Base-by-base conservation (phyloP, 2,329 filamentous ascomycete genomes). In the Thielaviopsis euricoi region DNA sequence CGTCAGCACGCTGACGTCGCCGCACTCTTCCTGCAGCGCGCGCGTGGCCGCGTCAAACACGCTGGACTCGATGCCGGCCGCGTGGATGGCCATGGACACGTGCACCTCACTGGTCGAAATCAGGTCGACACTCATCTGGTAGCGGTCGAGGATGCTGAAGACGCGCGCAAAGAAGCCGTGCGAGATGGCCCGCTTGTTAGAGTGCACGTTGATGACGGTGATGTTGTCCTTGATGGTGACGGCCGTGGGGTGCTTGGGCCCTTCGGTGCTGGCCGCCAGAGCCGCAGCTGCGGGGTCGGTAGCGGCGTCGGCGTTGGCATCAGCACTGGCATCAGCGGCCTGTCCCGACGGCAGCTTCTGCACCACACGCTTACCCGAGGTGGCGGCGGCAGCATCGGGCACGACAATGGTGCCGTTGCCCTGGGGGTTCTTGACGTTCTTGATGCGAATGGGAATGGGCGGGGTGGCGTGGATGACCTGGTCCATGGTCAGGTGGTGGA, bases 401-500 rank as follows among this genome's bases (percentile, higher is more conserved):
- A 91, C 81, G 63, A 94, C 86, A 64, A 90, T 80, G 56, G 88
- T 93, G 62, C 88, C 88, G 55, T 80, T 80, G 59, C 86, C 86
- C 50, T 82, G 79, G 0, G 87, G 86, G 67, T 93, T 93, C 74
- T 89, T 90, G 67, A 94, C 87, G 66, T 94, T 94, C 75, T 93
- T 93, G 73, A 93, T 93, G 63, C 88, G 85, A 65, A 93, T 90
- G 17, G 84, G 86, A 65, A 93, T 93, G 55, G 85, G 83, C 0
- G 82, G 82, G 23, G 75, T 72, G n/a, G 87, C 87, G 65, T 87
- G 86, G 67, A 93, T 89, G 63, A 85, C 83, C 71, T 97, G 93
- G 72, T 97, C 91, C 90, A 98, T 97, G 65, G 93, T 98, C 68
- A 96, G 86, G 63, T 95, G 93, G 69, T 98, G 93, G 64, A 98